Base-by-base conservation (phyloP, 176 grass and related monocot species). In the Triticum turgidum region DNA sequence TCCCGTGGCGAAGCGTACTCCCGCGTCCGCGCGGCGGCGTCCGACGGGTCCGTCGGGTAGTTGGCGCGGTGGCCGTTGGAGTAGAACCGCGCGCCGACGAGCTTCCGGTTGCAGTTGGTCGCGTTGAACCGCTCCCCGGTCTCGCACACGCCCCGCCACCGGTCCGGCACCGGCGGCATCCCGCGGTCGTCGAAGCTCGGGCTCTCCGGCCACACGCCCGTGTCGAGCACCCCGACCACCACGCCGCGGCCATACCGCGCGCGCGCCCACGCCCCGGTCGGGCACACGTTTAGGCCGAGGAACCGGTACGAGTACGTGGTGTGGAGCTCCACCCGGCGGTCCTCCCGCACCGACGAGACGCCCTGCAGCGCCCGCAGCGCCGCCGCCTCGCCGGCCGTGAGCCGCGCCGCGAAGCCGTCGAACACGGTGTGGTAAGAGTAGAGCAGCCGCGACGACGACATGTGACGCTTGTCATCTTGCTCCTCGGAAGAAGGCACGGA, bases 61-160 rank as follows among this genome's bases (percentile, higher is more conserved):
- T 98, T 98, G 56, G 90, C 86, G 12, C 88, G 83, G 84, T 98
- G 96, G 42, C 96, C 96, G 73, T 94, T 95, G 65, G 91, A 81
- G 88, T 98, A 98, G 94, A 94, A 98, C 75, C 91, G 86, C 33
- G 96, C 96, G 61, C 93, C 96, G 67, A 98, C 92, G 89, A 98
- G 90, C 82, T 98, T 98, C 59, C 93, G 77, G 80, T 98, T 98
- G 84, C 96, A 95, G 62, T 67, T 93, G 4, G 84, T 86, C 76
- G 78, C 83, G 70, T 85, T 73, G 89, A 98, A 98, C 2, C 38
- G 65, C 82, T 95, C 91, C 20, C 96, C 96, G 65, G 58, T 88
- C 85, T 98, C 84, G 79, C 96, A 98, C 70, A 81, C 87, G 15
- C 96, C 93, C 11, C 51, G 52, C 96, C 96, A 98, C 73, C 24